These are phyloP conservation scores for Plasmopara viticola DNA, from an alignment of 352 stramenopile species.

Conservation along the genomic window DNA sequence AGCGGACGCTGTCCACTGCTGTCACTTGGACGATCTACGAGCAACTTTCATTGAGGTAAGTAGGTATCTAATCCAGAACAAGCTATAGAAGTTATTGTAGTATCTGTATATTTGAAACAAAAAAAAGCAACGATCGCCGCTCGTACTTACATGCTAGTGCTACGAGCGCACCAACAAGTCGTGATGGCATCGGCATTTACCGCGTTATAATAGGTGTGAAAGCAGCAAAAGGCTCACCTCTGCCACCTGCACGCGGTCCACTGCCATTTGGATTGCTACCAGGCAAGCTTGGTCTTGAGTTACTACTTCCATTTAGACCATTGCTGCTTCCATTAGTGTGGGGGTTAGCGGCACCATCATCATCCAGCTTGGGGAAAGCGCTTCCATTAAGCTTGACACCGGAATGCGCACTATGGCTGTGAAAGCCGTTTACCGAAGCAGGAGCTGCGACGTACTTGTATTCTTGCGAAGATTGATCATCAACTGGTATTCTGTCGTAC, in stretches of 20 bases:
- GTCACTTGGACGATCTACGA: constrained; percentile 99
- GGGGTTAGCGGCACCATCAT: constrained; percentile 20
- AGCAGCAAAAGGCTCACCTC: constrained; percentile 64
- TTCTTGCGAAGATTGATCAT: constrained; percentile 5
- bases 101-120: not conserved
- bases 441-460: constrained; percentile 26
- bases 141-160: not conserved
- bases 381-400: constrained; percentile 21
- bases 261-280: constrained; percentile 22
- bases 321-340: constrained; percentile 11
- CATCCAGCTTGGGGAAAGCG: constrained; percentile 20
- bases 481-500: constrained; percentile 6
- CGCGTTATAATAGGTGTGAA: constrained; percentile 85
- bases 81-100: not conserved
- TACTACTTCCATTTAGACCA: constrained; percentile 16
- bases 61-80: not conserved
- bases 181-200: constrained; percentile 26
- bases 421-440: constrained; percentile 10
- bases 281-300: constrained; percentile 3
- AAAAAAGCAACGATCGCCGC: not conserved
- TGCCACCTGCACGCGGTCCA: constrained; percentile 9
- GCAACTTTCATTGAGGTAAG: constrained; percentile 62
- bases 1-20: constrained; percentile 96
- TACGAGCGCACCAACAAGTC: constrained; percentile 3
- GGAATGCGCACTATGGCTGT: constrained; percentile 19